Evolutionary conservation across 192 early-diverging fungal genomes (phyloP).

Genomic region (Gaertneriomyces sp.): DNA sequence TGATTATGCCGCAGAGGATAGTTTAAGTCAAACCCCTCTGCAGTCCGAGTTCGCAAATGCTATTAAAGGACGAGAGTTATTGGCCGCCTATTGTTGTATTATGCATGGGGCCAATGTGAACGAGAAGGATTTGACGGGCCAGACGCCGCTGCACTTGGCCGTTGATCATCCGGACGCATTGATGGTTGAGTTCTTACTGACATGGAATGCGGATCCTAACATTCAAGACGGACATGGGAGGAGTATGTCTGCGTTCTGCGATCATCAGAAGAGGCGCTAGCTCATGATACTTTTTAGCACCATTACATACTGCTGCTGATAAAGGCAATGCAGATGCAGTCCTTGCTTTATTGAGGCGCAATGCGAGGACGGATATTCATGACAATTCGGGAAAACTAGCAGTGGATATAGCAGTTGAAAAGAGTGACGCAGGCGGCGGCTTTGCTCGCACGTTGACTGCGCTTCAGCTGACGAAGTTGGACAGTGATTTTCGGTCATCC

Average conservation of each 20-base stretch:
- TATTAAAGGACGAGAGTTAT: conserved; percentile 53
- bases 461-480: conserved; percentile 1
- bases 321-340: conserved; percentile 67
- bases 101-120: conserved; percentile 75
- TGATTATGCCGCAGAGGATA: background rate
- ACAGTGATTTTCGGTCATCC: background rate
- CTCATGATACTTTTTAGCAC: conserved; percentile 29
- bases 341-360: conserved; percentile 65
- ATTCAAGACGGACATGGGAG: conserved; percentile 59
- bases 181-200: conserved; percentile 73
- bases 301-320: conserved; percentile 70
- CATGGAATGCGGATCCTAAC: conserved; percentile 75
- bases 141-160: conserved; percentile 62
- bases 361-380: conserved; percentile 69
- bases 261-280: background rate
- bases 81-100: conserved; percentile 56
- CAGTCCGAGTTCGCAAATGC: conserved; percentile 58
- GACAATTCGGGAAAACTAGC: conserved; percentile 54
- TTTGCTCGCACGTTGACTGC: background rate
- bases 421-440: background rate
- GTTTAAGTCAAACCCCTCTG: background rate
- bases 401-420: background rate
- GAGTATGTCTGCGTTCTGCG: conserved; percentile 10
- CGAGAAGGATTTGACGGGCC: conserved; percentile 50
- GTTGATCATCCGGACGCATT: conserved; percentile 62